Conservation (phyloP, 164 flowering plant genomes). For the Santalum album region DNA sequence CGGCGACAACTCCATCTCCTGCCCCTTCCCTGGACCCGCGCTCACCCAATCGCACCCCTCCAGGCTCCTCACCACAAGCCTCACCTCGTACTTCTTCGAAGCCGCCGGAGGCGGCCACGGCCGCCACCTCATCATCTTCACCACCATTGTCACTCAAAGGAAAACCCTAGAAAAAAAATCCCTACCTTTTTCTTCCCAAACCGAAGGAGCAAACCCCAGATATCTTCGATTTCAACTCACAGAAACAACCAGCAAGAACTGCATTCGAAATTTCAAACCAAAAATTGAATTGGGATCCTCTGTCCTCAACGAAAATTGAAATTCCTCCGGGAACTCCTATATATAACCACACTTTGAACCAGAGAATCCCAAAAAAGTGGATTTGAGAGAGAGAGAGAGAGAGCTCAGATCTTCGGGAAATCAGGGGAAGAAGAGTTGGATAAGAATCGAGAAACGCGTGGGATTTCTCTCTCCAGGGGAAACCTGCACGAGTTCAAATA, state of each 20-base stretch:
- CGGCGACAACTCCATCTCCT: slow-evolving; percentile 5
- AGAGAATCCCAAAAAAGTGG: not conserved
- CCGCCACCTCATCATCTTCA: slow-evolving; percentile 95
- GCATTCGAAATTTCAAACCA: too few species aligned
- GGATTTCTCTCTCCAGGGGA: not conserved
- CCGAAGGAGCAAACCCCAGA: not conserved
- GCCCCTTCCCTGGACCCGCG: slow-evolving; percentile 16
- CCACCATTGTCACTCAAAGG: slow-evolving; percentile 42
- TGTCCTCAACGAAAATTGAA: not conserved
- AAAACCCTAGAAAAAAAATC: not conserved
- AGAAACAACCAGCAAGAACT: too few species aligned
- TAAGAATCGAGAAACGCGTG: not conserved
- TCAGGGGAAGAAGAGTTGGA: not conserved
- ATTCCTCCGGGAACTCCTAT: not conserved
- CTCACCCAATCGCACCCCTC: slow-evolving; percentile 43
- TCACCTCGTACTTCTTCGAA: slow-evolving; percentile 72
- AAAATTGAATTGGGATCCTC: too few species aligned
- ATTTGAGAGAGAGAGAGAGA: not conserved
- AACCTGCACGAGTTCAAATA: not conserved
- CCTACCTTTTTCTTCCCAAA: not conserved
- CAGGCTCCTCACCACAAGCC: slow-evolving; percentile 41
- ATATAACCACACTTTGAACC: not conserved
- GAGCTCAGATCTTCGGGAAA: not conserved
- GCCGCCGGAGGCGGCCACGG: slow-evolving; percentile 75
- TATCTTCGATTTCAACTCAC: not conserved